phyloP scores from a whole-genome alignment of 2,329 filamentous ascomycete species.

The Alternaria sp. region DNA sequence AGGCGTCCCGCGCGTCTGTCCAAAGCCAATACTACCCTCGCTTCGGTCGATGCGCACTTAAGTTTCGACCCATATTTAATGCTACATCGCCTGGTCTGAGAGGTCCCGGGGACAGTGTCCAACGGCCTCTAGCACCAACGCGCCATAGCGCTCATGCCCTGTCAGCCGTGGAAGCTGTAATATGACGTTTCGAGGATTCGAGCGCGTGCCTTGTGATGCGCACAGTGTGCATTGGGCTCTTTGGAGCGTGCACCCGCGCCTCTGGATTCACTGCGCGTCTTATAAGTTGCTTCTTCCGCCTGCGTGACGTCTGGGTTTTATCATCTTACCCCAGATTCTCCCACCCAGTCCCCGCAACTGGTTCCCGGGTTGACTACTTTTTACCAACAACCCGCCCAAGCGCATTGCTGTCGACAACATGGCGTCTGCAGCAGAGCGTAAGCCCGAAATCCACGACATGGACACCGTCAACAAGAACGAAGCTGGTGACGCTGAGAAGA shows the following conservation, averaged over 20 bases:
- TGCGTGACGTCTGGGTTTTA: constrained; percentile 1
- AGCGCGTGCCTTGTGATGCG: constrained; percentile 12
- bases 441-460: constrained; percentile 25
- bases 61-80: constrained; percentile 17
- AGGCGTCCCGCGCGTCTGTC: background rate
- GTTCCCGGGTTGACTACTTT: background rate
- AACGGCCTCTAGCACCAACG: constrained; percentile 9
- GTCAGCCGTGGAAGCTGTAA: constrained; percentile 13
- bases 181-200: constrained; percentile 19
- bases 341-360: background rate
- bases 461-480: constrained; percentile 21
- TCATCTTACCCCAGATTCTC: constrained; percentile 2
- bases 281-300: constrained; percentile 6
- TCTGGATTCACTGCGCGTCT: background rate
- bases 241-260: background rate
- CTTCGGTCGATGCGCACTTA: constrained; percentile 12
- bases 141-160: constrained; percentile 14
- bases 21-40: background rate
- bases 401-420: constrained; percentile 11
- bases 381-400: background rate
- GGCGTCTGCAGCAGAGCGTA: constrained; percentile 22
- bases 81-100: constrained; percentile 14
- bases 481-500: constrained; percentile 28
- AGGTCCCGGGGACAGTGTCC: constrained; percentile 5
- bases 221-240: constrained; percentile 2